These are phyloP conservation scores for Cyclotella distinguenda DNA, from an alignment of 108 stramenopile species.

Conservation along the genomic window DNA sequence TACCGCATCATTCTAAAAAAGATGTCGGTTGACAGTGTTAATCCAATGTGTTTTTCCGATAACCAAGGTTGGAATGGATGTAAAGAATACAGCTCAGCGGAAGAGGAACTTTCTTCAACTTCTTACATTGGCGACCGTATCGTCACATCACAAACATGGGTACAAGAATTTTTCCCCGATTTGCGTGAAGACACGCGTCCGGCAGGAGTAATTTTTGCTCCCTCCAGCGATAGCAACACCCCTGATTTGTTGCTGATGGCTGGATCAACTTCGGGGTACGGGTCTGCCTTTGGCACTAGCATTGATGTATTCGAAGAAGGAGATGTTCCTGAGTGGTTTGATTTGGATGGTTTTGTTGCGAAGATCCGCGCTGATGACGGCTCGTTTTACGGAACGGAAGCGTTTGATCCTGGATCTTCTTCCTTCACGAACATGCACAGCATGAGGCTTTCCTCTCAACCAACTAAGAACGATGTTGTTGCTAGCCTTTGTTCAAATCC, in stretches of 20 bases:
- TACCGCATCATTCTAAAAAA: conserved; percentile 36
- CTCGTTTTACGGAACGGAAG: conserved; percentile 27
- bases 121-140: conserved; percentile 17
- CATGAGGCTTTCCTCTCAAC: conserved; percentile 21
- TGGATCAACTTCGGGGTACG: conserved; percentile 40
- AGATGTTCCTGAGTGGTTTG: conserved; percentile 11
- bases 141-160: conserved; percentile 32
- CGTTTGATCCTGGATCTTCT: conserved; percentile 24
- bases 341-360: conserved; percentile 51
- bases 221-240: conserved; percentile 8
- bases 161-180: conserved; percentile 36
- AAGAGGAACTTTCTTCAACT: conserved; percentile 20
- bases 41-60: conserved; percentile 1
- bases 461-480: conserved; percentile 30
- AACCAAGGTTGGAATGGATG: not conserved
- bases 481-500: conserved; percentile 39
- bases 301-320: conserved; percentile 13
- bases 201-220: conserved; percentile 40
- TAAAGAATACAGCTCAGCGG: conserved; percentile 7
- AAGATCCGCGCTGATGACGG: conserved; percentile 43
- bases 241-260: conserved; percentile 43
- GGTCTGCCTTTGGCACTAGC: conserved; percentile 41
- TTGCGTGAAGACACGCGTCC: conserved; percentile 39
- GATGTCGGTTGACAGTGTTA: conserved; percentile 28
- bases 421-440: conserved; percentile 33